phyloP scores from a whole-genome alignment of 202 grass and related monocot species.

The Panicum hallii region DNA sequence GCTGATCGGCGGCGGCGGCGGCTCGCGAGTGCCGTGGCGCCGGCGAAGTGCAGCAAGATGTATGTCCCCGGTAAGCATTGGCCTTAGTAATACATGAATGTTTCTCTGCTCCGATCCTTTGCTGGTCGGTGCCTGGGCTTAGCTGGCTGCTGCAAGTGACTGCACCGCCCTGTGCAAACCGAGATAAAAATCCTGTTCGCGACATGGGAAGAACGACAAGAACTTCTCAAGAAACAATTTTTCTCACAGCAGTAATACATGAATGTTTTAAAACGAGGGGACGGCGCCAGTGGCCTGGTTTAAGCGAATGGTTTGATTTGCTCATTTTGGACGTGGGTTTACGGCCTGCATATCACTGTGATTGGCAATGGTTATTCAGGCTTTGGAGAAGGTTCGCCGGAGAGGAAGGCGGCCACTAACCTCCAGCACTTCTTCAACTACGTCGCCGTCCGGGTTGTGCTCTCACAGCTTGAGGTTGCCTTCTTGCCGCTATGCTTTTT shows the following conservation, averaged over 20 bases:
- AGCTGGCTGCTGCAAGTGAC: not conserved
- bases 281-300: no score
- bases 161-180: not conserved
- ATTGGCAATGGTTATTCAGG: constrained; percentile 43
- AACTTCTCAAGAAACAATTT: not conserved
- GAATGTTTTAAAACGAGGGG: no score
- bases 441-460: constrained; percentile 75
- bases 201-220: not conserved
- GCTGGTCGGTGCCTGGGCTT: not conserved
- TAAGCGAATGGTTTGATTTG: not conserved
- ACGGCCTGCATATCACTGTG: not conserved
- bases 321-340: not conserved
- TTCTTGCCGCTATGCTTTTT: constrained; percentile 12
- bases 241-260: not conserved
- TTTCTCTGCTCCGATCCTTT: not conserved
- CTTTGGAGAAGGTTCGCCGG: constrained; percentile 80
- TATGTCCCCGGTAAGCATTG: constrained; percentile 71
- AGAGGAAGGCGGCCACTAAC: constrained; percentile 70
- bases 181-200: not conserved
- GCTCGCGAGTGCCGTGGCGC: constrained; percentile 17
- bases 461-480: constrained; percentile 81
- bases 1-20: not conserved
- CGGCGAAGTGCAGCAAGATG: constrained; percentile 79
- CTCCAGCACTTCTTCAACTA: constrained; percentile 94
- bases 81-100: no score